These are phyloP conservation scores for Sarocladium brachiariae DNA, from an alignment of 2,329 filamentous ascomycete species.

Conservation along the genomic window DNA sequence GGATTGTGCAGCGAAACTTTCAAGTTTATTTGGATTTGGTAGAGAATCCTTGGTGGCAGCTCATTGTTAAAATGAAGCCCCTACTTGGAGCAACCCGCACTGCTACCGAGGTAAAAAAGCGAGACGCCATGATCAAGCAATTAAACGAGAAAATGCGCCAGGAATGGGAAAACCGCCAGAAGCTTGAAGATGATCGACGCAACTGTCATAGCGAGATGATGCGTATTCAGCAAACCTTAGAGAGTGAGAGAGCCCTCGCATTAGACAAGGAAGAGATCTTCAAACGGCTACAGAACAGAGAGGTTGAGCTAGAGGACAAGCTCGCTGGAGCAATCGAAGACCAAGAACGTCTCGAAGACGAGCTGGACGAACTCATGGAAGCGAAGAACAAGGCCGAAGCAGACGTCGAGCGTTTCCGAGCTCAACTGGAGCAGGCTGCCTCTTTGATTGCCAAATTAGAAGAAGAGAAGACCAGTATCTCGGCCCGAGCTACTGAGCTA, in stretches of 20 bases:
- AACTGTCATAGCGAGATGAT: constrained; percentile 82
- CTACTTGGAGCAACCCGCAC: constrained; percentile 87
- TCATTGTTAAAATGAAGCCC: constrained; percentile 92
- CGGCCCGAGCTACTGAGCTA: constrained; percentile 59
- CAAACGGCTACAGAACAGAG: constrained; percentile 86
- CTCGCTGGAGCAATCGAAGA: constrained; percentile 87
- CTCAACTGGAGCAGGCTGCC: constrained; percentile 86
- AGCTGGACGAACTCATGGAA: constrained; percentile 80
- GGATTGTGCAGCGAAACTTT: constrained; percentile 93
- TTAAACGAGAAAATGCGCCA: constrained; percentile 77
- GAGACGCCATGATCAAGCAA: constrained; percentile 86
- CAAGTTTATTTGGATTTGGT: constrained; percentile 84
- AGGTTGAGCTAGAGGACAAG: constrained; percentile 88
- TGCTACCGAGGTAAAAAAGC: constrained; percentile 86
- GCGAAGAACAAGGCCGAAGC: constrained; percentile 86
- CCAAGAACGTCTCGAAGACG: constrained; percentile 87
- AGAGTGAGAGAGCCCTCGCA: constrained; percentile 91
- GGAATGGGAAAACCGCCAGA: constrained; percentile 67
- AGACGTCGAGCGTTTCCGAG: constrained; percentile 69
- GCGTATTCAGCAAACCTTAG: constrained; percentile 85
- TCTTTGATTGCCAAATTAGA: constrained; percentile 81
- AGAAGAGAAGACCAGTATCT: constrained; percentile 72
- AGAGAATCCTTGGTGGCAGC: constrained; percentile 93
- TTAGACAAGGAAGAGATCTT: constrained; percentile 99
- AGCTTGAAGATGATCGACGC: constrained; percentile 83